Conservation (phyloP, 805 yeast species). For the Schizosaccharomyces japonicus region DNA sequence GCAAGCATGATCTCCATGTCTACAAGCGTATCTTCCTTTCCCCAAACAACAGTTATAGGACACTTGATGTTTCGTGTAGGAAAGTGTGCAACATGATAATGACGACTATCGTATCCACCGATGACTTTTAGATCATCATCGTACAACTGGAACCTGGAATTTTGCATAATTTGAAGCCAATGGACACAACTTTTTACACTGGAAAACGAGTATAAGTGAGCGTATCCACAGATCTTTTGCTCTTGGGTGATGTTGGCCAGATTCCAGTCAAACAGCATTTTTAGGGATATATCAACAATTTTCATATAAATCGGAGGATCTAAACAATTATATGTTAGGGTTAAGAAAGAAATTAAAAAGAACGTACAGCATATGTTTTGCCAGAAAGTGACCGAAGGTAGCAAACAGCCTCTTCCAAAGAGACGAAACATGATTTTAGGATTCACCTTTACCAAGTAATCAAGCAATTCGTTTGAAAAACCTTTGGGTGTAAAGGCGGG, state of each 20-base stretch:
- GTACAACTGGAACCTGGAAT: constrained; percentile 67
- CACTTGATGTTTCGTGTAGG: constrained; percentile 45
- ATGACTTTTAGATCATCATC: constrained; percentile 28
- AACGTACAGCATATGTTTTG: constrained; percentile 42
- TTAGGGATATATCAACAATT: constrained; percentile 47
- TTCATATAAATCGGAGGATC: constrained; percentile 50
- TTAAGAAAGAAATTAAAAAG: constrained; percentile 26
- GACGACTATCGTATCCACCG: constrained; percentile 15
- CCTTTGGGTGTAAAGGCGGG: constrained; percentile 91
- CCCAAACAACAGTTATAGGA: constrained; percentile 62
- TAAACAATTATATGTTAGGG: background rate
- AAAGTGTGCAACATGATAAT: constrained; percentile 29
- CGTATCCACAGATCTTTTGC: constrained; percentile 60
- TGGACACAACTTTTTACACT: constrained; percentile 84
- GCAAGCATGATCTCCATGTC: constrained; percentile 52
- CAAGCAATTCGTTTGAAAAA: constrained; percentile 49
- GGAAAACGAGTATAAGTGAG: constrained; percentile 76
- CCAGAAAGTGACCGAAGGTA: constrained; percentile 70
- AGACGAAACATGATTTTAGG: constrained; percentile 47
- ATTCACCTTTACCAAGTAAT: constrained; percentile 47
- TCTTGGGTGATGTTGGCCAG: constrained; percentile 41
- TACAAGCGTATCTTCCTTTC: constrained; percentile 60
- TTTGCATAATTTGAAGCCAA: constrained; percentile 76
- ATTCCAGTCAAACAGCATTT: constrained; percentile 56
- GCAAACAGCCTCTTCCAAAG: constrained; percentile 50